Evolutionary conservation across 805 yeast genomes (phyloP).

Genomic region (Kuraishia cidri): DNA sequence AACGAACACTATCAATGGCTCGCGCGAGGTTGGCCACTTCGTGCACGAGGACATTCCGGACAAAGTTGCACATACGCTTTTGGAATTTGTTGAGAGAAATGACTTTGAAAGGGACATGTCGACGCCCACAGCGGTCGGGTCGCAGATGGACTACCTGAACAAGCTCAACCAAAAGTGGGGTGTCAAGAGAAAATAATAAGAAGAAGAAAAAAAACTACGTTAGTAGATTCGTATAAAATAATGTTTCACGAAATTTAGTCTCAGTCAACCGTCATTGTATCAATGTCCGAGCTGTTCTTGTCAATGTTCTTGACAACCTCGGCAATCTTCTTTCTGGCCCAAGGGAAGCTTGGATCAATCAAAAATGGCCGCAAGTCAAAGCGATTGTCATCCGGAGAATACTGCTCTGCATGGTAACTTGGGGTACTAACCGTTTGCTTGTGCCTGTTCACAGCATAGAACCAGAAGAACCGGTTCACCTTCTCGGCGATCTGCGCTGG

Average conservation of each 20-base stretch:
- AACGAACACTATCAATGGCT: constrained; percentile 4
- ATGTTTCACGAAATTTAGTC: too few species aligned
- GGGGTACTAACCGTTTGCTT: constrained; percentile 98
- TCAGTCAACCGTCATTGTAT: constrained; percentile 38
- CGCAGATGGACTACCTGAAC: constrained; percentile 17
- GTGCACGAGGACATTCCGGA: constrained; percentile 87
- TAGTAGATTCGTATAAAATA: not conserved
- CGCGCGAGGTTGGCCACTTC: constrained; percentile 74
- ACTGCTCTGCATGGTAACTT: constrained; percentile 94
- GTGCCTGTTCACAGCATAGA: constrained; percentile 91
- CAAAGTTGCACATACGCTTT: constrained; percentile 49
- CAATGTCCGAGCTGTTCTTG: constrained; percentile 11
- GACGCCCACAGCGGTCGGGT: constrained; percentile 28
- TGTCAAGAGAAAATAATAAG: constrained; percentile 9
- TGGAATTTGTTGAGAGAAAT: constrained; percentile 40
- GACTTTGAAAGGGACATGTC: constrained; percentile 22
- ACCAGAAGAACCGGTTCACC: constrained; percentile 88
- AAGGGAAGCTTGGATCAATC: constrained; percentile 80
- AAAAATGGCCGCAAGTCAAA: constrained; percentile 95
- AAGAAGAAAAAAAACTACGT: not conserved
- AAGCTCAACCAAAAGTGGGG: constrained; percentile 23
- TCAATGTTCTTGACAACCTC: constrained; percentile 55
- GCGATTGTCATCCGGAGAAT: constrained; percentile 96
- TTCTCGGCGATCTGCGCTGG: constrained; percentile 86
- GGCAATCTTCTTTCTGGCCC: constrained; percentile 88